Conservation (phyloP, 306 rosid genomes). For the Dicorynia guianensis region DNA sequence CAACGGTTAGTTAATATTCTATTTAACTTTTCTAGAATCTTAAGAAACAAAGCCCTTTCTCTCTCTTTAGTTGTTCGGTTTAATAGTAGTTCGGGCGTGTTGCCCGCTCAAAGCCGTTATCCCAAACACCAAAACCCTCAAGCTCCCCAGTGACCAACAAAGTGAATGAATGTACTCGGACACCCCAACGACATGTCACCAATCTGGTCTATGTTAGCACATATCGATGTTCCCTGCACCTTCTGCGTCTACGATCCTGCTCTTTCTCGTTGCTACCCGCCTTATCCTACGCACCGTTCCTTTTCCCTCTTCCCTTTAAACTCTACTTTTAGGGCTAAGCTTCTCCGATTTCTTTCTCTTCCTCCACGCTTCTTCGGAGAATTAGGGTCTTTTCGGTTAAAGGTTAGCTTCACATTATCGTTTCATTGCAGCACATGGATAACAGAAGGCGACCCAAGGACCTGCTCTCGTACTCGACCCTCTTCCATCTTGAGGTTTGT, state of each 20-base stretch:
- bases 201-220: constrained; percentile 47
- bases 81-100: too few species aligned
- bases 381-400: constrained; percentile 33
- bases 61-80: neutral
- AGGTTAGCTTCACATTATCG: constrained; percentile 36
- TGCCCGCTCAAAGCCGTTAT: constrained; percentile 1
- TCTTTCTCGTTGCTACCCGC: constrained; percentile 37
- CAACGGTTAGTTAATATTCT: too few species aligned
- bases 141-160: neutral
- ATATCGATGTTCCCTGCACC: constrained; percentile 35
- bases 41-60: too few species aligned
- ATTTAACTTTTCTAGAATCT: too few species aligned
- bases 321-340: constrained; percentile 49
- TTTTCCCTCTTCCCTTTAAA: constrained; percentile 37
- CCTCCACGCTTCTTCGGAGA: constrained; percentile 49
- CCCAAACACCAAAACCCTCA: neutral
- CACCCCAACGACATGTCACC: constrained; percentile 48
- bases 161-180: constrained; percentile 6
- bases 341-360: constrained; percentile 33
- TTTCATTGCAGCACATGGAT: constrained; percentile 60
- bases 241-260: constrained; percentile 37
- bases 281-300: constrained; percentile 70
- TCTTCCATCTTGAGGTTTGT: constrained; percentile 85
- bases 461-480: constrained; percentile 64
- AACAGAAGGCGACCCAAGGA: constrained; percentile 70